Conservation (phyloP, 2,329 filamentous ascomycete species). For the Didymellaceae sp. region DNA sequence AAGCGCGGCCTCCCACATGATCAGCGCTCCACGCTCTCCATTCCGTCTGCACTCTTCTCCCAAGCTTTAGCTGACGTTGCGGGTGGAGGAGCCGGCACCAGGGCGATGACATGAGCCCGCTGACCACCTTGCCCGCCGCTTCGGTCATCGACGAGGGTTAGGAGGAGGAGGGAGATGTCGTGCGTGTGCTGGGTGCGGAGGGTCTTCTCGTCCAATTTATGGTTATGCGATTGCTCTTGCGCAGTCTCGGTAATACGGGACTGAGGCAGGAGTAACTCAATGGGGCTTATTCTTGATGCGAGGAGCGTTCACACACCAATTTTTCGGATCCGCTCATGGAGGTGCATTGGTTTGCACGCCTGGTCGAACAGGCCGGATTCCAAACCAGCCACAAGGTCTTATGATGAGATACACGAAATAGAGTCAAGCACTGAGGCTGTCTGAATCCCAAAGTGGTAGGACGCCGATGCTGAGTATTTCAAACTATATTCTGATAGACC, state of each 20-base stretch:
- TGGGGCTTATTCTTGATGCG: conserved; percentile 99
- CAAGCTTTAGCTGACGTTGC: conserved; percentile 23
- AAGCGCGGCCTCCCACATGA: conserved; percentile 81
- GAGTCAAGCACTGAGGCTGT: conserved; percentile 96
- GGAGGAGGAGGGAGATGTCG: conserved; percentile 42
- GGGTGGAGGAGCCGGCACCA: conserved; percentile 57
- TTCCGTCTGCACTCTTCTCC: conserved; percentile 60
- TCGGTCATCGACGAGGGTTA: conserved; percentile 29
- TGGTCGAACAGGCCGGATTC: conserved; percentile 73
- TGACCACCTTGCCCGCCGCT: conserved; percentile 47
- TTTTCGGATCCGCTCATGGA: conserved; percentile 54
- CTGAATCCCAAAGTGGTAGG: conserved; percentile 56
- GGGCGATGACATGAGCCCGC: conserved; percentile 94
- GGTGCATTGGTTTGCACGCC: conserved; percentile 54
- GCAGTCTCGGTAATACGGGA: conserved; percentile 46
- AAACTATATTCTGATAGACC: conserved; percentile 57
- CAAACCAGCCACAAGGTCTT: conserved; percentile 59
- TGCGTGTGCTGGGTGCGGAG: conserved; percentile 49
- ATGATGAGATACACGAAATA: conserved; percentile 92
- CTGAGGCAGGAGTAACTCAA: conserved; percentile 81
- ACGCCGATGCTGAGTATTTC: conserved; percentile 51
- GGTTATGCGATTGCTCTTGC: conserved; percentile 94
- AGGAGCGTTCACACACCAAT: conserved; percentile 70
- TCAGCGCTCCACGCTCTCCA: conserved; percentile 55
- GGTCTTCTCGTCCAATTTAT: conserved; percentile 85